Evolutionary conservation across 169 alveolate species (phyloP).

Genomic region (Plasmodium gallinaceum): DNA sequence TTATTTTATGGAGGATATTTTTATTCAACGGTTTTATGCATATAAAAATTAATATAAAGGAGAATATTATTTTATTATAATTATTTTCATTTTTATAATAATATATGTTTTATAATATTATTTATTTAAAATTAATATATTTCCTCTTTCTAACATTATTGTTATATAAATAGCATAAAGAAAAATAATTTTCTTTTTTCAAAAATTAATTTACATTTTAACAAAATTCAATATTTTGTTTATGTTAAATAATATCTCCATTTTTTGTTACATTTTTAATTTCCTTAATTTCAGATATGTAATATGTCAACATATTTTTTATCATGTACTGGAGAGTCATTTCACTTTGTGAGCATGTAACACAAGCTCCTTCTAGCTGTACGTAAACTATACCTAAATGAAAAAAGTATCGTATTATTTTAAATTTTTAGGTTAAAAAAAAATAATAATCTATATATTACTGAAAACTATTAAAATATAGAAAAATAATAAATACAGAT

Average conservation of each 20-base stretch:
- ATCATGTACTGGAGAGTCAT: constrained; percentile 86
- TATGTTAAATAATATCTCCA: constrained; percentile 58
- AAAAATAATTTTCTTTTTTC: neutral
- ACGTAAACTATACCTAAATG: constrained; percentile 83
- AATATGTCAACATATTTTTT: constrained; percentile 85
- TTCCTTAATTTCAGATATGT: constrained; percentile 83
- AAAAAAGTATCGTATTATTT: neutral
- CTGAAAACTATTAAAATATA: neutral
- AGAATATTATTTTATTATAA: neutral
- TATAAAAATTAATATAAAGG: neutral
- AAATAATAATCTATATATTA: neutral
- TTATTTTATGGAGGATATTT: neutral
- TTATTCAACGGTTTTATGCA: neutral
- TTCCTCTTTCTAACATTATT: constrained; percentile 1
- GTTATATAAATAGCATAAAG: constrained; percentile 2
- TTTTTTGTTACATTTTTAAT: constrained; percentile 72
- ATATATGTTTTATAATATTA: neutral
- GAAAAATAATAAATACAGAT: neutral
- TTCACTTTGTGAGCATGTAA: constrained; percentile 86
- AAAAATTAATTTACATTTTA: neutral
- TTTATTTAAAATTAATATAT: neutral
- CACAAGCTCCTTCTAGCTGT: constrained; percentile 86
- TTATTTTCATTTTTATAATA: neutral
- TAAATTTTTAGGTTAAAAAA: constrained; percentile 2
- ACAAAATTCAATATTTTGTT: neutral